Percentiles rank a stretch among this genome's conserved stretches.
phyloP scores from a whole-genome alignment of 352 stramenopile genomes.

The Aphanomyces euteiches region DNA sequence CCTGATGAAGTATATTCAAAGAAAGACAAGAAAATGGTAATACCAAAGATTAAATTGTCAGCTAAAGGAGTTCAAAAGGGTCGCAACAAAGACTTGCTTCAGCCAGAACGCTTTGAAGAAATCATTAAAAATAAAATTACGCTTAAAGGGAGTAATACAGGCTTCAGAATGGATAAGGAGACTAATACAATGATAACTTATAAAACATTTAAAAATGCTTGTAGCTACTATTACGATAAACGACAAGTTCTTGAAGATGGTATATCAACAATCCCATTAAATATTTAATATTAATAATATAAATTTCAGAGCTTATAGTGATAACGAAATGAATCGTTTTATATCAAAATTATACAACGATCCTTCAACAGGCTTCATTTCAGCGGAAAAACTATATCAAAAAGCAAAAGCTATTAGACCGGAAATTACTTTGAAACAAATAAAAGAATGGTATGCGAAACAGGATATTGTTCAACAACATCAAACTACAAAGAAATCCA shows the following conservation, averaged over 20 bases:
- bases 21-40: not conserved
- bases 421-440: slow-evolving; percentile 31
- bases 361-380: slow-evolving; percentile 34
- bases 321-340: slow-evolving; percentile 12
- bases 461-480: slow-evolving; percentile 34
- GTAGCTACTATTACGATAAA: slow-evolving; percentile 40
- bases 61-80: slow-evolving; percentile 35
- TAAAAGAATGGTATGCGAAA: slow-evolving; percentile 33
- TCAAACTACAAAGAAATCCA: slow-evolving; percentile 25
- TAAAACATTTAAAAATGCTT: slow-evolving; percentile 31
- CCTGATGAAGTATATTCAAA: slow-evolving; percentile 17
- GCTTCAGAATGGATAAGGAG: slow-evolving; percentile 34
- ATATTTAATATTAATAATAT: slow-evolving; percentile 34
- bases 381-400: slow-evolving; percentile 31
- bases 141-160: slow-evolving; percentile 36
- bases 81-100: slow-evolving; percentile 30
- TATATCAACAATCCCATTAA: slow-evolving; percentile 38
- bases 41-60: slow-evolving; percentile 29
- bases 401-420: slow-evolving; percentile 30
- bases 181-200: slow-evolving; percentile 40
- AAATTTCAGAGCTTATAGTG: slow-evolving; percentile 3
- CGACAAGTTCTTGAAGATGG: slow-evolving; percentile 32
- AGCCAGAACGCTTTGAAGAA: slow-evolving; percentile 29
- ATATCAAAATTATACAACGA: slow-evolving; percentile 36
- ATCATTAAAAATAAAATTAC: slow-evolving; percentile 36